Evolutionary conservation across 805 yeast species (phyloP), one percentile per base, ranked within the genome.

Genomic region (Yamadazyma nakazawae): DNA sequence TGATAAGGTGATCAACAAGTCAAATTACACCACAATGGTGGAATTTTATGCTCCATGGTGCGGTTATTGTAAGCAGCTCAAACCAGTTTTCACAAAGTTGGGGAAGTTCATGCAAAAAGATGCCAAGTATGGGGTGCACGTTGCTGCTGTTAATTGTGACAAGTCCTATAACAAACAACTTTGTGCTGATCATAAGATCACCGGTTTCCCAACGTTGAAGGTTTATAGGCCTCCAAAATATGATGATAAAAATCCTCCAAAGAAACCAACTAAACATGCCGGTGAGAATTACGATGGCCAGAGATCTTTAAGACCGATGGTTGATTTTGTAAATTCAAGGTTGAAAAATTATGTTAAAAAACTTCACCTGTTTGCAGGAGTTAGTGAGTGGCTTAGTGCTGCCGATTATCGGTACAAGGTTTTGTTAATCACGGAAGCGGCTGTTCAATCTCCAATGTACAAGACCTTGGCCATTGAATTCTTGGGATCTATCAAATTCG

Each of bases 21-120:
- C 95, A 2, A 89, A 89, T 60, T 85, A 88, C 57, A 85, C 96
- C 1, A 67, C 96, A 1, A 67, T 90, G 16, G 90, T 89, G 18
- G 90, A 90, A 68, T 91, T 91, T 65, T 91, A 85, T 64, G 97
- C 98, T 4, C 97, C 97, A 34, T 91, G 98, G 98, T 92, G 99
- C 71, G 97, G 97, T 5, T 89, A 92, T 65, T 92, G 99, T 67
- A 77, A 82, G 57, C 76, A 81, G 47, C 69, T 92, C 42, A 79
- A 81, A 48, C 83, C 85, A 3, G 80, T 80, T 1, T 85, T 74
- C 63, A 69, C 72, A 41, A 83, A 83, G 58, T 80, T 84, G 12
- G 95, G 87, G 6, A 79, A 78, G 43, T 63, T 68, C 25, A 68
- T 87, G 6, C 76, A 78, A 25, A 79, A 78, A 6, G 74, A 70